A percentile compares a stretch with the other conserved stretches of the same genome.
Conservation (phyloP, 2,329 filamentous ascomycete species). For the Elsinoe perseae region DNA sequence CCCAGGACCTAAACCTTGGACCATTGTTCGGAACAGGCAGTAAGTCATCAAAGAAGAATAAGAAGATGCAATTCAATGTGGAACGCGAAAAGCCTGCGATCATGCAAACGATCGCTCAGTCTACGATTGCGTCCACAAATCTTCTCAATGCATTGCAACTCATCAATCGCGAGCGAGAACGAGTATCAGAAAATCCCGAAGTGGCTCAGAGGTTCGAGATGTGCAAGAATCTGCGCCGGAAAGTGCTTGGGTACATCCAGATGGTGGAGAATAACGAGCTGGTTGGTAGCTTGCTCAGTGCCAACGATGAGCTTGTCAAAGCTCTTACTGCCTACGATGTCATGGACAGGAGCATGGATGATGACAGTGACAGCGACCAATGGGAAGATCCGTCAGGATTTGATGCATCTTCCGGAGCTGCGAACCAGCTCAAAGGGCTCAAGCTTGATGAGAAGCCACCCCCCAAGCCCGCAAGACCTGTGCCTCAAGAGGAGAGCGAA, state of each 20-base stretch:
- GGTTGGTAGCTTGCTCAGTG: slow-evolving; percentile 81
- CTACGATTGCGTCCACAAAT: slow-evolving; percentile 85
- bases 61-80: slow-evolving; percentile 64
- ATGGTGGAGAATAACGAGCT: slow-evolving; percentile 85
- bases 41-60: slow-evolving; percentile 35
- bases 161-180: slow-evolving; percentile 82
- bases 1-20: slow-evolving; percentile 28
- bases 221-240: slow-evolving; percentile 77
- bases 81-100: slow-evolving; percentile 82
- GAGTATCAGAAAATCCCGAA: slow-evolving; percentile 74
- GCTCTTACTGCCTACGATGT: slow-evolving; percentile 93
- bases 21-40: slow-evolving; percentile 21
- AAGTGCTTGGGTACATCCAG: slow-evolving; percentile 87
- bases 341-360: slow-evolving; percentile 75
- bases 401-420: slow-evolving; percentile 21
- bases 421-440: slow-evolving; percentile 40
- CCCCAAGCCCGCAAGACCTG: slow-evolving; percentile 46
- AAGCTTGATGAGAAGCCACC: slow-evolving; percentile 34
- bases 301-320: slow-evolving; percentile 91
- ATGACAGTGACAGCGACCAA: slow-evolving; percentile 57
- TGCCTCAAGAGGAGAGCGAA: slow-evolving; percentile 30
- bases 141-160: slow-evolving; percentile 78
- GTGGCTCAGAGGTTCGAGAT: slow-evolving; percentile 71
- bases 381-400: slow-evolving; percentile 37
- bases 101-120: slow-evolving; percentile 78